Base-by-base conservation (phyloP, 2,329 filamentous ascomycete species). In the Epichloe sibirici region DNA sequence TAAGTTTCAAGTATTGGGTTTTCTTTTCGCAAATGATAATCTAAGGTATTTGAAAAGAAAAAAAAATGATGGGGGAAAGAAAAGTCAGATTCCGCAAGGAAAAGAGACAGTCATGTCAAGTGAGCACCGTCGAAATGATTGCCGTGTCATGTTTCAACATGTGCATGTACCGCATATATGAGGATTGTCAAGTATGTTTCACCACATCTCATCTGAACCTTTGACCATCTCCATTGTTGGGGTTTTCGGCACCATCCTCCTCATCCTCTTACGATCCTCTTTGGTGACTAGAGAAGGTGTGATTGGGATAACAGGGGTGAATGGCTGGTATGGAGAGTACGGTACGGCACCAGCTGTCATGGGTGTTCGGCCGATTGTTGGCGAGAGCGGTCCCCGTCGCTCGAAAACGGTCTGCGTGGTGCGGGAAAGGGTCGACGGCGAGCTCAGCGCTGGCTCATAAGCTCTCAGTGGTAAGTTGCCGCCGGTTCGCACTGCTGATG, bases 251-350 rank as follows among this genome's bases (percentile, higher is more conserved):
- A 82, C 75, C 63, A 82, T 67, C 63, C 76, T 81, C 72, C 74
- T 80, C 74, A 81, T 82, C 64, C 77, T 74, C 75, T 84, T 88
- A 31, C 85, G 71, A 62, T 90, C 86, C 56, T 80, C 78, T 66
- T 76, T 81, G 25, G 82, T 88, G 15, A 88, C 81, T 46, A 91
- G 69, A 21, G 79, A 81, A n/a, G 87, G 86, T 34, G 87, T 90
- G 48, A 90, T 79, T 1, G 87, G 87, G 49, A 89, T 77, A 47
- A 87, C 74, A 1, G 86, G 85, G 6, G 83, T 86, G 63, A 83
- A 87, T 0, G 87, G 87, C 71, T 90, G 87, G 59, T 90, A 91
- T 0, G 87, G 85, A 52, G 79, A 82, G 66, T 90, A 90, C 2
- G 86, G 86, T 23, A 83, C 77, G 1, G 80, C 75, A 23, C 73